These are phyloP conservation scores for Astrothelium macrocarpum DNA, from an alignment of 495 filamentous ascomycete species.

Conservation along the genomic window DNA sequence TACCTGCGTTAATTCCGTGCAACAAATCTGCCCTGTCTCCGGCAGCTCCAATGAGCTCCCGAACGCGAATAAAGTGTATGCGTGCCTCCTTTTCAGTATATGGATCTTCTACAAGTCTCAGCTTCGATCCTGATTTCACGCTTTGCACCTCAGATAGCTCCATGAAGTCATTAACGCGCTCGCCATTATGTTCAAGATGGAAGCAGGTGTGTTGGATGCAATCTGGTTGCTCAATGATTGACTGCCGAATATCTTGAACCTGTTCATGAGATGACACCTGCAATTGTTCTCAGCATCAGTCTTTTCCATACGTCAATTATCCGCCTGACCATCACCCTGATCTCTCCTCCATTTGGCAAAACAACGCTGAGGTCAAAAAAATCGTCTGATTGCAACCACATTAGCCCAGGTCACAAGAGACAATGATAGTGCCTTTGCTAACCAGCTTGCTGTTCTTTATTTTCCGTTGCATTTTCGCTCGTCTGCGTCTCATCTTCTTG, in stretches of 20 bases:
- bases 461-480: not conserved
- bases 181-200: conserved; percentile 79
- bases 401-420: not conserved
- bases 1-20: conserved; percentile 79
- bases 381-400: not conserved
- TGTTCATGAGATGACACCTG: conserved; percentile 90
- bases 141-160: conserved; percentile 87
- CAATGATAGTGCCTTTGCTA: not conserved
- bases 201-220: conserved; percentile 98
- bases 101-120: conserved; percentile 82
- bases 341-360: not conserved
- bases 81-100: conserved; percentile 98
- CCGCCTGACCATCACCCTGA: not conserved
- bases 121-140: conserved; percentile 60
- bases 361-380: not conserved
- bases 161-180: conserved; percentile 87
- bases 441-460: not conserved
- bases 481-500: not conserved
- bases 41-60: conserved; percentile 86
- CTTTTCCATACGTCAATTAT: not conserved
- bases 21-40: conserved; percentile 79
- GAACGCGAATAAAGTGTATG: conserved; percentile 79
- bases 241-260: conserved; percentile 94
- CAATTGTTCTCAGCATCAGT: not conserved
- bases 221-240: conserved; percentile 85